A percentile compares a stretch with the other conserved stretches of the same genome.
These are phyloP conservation scores for Bipolaris sorokiniana DNA, from an alignment of 2,329 filamentous ascomycete genomes.

Conservation along the genomic window DNA sequence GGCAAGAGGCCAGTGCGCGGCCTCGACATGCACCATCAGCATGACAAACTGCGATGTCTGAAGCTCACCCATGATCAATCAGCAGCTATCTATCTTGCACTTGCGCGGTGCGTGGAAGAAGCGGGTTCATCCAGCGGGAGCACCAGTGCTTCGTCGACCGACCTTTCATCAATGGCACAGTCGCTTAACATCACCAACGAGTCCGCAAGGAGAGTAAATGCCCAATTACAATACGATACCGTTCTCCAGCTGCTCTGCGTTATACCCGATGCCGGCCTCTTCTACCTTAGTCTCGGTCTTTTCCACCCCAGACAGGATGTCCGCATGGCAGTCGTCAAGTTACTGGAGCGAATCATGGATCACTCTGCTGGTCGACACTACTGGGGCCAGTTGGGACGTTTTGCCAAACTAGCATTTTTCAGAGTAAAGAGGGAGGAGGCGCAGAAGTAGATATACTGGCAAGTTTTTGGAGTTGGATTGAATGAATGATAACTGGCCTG, in stretches of 20 bases:
- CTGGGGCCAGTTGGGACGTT: constrained; percentile 84
- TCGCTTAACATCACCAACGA: constrained; percentile 35
- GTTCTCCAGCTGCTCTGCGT: constrained; percentile 72
- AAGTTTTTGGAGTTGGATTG: not conserved
- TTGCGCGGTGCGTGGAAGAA: constrained; percentile 72
- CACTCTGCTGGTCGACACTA: constrained; percentile 94
- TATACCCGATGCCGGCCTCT: constrained; percentile 84
- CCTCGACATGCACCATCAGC: constrained; percentile 89
- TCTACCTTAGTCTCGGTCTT: constrained; percentile 87
- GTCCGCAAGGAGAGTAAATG: constrained; percentile 29
- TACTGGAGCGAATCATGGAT: constrained; percentile 80
- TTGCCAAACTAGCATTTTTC: constrained; percentile 84
- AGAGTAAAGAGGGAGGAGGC: constrained; percentile 71
- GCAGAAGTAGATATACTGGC: constrained; percentile 3
- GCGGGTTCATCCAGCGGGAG: constrained; percentile 30
- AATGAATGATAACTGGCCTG: not conserved
- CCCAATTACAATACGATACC: constrained; percentile 48
- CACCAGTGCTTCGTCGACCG: constrained; percentile 25
- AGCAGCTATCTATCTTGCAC: constrained; percentile 82
- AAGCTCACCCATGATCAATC: constrained; percentile 77
- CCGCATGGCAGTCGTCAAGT: constrained; percentile 74
- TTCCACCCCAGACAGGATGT: constrained; percentile 89
- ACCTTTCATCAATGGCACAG: constrained; percentile 29
- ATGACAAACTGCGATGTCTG: constrained; percentile 85
- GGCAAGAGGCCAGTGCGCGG: constrained; percentile 68